A percentile compares a stretch with the other conserved stretches of the same genome.
These are phyloP conservation scores for Coniosporium apollinis DNA, from an alignment of 495 filamentous ascomycete genomes.

Conservation along the genomic window DNA sequence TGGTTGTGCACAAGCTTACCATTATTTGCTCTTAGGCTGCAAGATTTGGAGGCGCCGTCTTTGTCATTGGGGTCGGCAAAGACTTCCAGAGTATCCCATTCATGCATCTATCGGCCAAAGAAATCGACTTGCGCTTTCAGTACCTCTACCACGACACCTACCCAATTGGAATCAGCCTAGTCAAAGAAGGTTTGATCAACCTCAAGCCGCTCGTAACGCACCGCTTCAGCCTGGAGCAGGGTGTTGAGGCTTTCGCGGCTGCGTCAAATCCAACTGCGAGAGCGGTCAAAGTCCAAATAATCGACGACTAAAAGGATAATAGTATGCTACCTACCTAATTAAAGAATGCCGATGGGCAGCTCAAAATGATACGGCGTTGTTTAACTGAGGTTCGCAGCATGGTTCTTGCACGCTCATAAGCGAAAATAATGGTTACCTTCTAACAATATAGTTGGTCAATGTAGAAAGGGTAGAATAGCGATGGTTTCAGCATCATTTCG, in stretches of 20 bases:
- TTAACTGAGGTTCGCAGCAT: too few relatives aligned
- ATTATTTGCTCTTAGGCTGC: too few relatives aligned
- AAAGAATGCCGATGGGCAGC: too few relatives aligned
- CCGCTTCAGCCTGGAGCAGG: conserved; percentile 12
- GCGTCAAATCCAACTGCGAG: conserved; percentile 7
- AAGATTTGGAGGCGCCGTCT: conserved; percentile 13
- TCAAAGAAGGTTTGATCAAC: conserved; percentile 14
- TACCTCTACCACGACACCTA: conserved; percentile 14
- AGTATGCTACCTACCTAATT: too few relatives aligned
- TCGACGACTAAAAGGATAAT: conserved; percentile 16
- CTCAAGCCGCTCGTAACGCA: conserved; percentile 15
- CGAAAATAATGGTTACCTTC: too few relatives aligned
- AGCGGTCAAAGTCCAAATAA: conserved; percentile 14
- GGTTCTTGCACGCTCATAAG: too few relatives aligned
- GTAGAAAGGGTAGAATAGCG: too few relatives aligned
- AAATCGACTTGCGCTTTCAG: conserved; percentile 16
- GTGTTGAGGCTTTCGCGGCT: conserved; percentile 10
- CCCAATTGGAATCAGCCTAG: conserved; percentile 13
- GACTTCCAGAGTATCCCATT: conserved; percentile 13
- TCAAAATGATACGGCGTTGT: too few relatives aligned
- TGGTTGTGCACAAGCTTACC: not conserved
- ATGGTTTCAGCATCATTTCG: too few relatives aligned
- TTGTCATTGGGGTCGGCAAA: conserved; percentile 14
- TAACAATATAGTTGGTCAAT: too few relatives aligned
- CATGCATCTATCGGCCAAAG: conserved; percentile 11